phyloP scores from a whole-genome alignment of 2,329 filamentous ascomycete species.

The Diaporthe vexans region DNA sequence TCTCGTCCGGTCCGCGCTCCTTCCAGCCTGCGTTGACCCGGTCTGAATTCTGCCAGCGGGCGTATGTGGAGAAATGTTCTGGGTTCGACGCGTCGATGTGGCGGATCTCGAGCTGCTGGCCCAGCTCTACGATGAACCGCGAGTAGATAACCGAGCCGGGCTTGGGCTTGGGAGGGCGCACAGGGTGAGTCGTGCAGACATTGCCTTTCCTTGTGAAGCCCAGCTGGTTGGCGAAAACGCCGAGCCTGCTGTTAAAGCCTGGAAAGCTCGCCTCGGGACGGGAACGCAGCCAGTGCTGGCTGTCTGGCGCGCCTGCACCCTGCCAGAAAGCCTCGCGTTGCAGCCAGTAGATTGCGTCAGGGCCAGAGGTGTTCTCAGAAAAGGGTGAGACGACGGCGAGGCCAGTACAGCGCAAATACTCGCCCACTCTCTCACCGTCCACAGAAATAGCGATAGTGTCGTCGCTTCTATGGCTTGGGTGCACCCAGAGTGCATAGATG shows the following conservation, averaged over 20 bases:
- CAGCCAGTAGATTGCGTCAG: conserved; percentile 41
- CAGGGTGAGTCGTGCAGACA: conserved; percentile 48
- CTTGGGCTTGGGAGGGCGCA: conserved; percentile 46
- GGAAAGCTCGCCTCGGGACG: conserved; percentile 47
- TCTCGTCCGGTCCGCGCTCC: conserved; percentile 48
- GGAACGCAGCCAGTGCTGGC: conserved; percentile 45
- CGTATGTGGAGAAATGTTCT: conserved; percentile 46
- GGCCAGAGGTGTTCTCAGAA: conserved; percentile 27
- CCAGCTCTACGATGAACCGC: conserved; percentile 47
- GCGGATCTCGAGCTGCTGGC: conserved; percentile 44
- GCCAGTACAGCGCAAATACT: conserved; percentile 41
- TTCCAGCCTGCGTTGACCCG: conserved; percentile 48
- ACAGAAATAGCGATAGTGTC: conserved; percentile 39
- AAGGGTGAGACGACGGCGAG: conserved; percentile 41
- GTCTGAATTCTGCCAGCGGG: conserved; percentile 49
- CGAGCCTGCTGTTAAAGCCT: conserved; percentile 46
- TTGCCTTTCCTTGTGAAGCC: conserved; percentile 48
- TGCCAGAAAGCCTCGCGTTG: conserved; percentile 44
- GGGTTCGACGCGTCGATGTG: conserved; percentile 48
- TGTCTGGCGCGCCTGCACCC: conserved; percentile 47
- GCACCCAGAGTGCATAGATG: conserved; percentile 43
- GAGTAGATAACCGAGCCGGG: conserved; percentile 47
- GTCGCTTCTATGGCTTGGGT: conserved; percentile 35
- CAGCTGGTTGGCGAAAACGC: conserved; percentile 46
- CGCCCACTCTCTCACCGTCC: conserved; percentile 32